Base-by-base conservation (phyloP, 176 grass and related monocot genomes). In the Metroxylon sagu region DNA sequence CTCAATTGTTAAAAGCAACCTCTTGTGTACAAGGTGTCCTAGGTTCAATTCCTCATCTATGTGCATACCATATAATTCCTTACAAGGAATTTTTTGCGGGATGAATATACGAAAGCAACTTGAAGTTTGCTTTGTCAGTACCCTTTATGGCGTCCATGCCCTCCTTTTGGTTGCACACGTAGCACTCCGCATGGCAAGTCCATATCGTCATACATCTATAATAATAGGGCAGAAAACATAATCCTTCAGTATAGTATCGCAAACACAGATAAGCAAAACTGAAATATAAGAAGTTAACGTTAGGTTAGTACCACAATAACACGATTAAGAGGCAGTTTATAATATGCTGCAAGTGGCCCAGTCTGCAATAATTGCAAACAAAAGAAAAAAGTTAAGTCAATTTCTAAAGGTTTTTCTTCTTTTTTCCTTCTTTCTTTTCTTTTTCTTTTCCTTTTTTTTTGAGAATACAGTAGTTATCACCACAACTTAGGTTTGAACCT, bases 141-240 rank as follows among this genome's bases (percentile, higher is more conserved):
- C 91, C 91, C 91, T 61, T 90, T 96, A 49, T 95, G 91, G 7
- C 71, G 83, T 19, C 64, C 85, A 87, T 77, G 82, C 23, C 86
- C 91, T 69, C 91, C 91, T 87, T 85, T 96, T 66, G 80, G 86
- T 61, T 96, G 86, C 60, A 96, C 55, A 53, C 77, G 74, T 64
- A 90, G 91, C 81, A 96, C 86, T 65, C 86, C 80, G 56, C 91
- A 96, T 69, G 91, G 77, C 31, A 96, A 76, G 53, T 90, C 86
- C 58, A 65, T 74, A 77, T 96, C 91, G 80, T 96, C 86, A 69
- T 65, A 82, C 71, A 80, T 82, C 86, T 96, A 67, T 66, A 73
- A 66, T 53, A 79, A 2, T 48, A 14, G 29, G n/a, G 35, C 10
- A 6, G 43, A 14, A 54, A 55, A 29, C 12, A 73, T 63, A 3